Base-by-base conservation (phyloP, 495 filamentous ascomycete genomes). In the Rhizodiscina lignyota region DNA sequence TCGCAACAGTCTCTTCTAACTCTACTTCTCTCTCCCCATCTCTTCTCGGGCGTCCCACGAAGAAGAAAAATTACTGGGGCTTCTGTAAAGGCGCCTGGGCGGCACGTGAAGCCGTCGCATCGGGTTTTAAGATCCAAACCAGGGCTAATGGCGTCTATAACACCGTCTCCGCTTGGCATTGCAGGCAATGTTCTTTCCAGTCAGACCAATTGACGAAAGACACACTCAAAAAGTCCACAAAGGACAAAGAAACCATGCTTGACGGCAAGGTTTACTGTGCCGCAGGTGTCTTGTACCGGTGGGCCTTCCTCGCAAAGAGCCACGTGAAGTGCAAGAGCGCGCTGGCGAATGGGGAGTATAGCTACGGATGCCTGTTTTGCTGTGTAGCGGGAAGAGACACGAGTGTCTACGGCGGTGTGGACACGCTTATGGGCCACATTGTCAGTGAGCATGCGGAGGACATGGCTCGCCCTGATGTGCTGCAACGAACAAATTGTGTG, bases 61-160 rank as follows among this genome's bases (percentile, higher is more conserved):
- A 59, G 41, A 43, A 46, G 16, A 68, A 66, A 43, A 49, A 52
- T 32, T 67, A 55, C 42, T 56, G 55, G 17, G 62, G 61, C 2
- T 66, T 67, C 54, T 67, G 64, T 56, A 63, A 66, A 54, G 64
- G 64, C 18, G 61, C 63, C 10, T 66, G 60, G 59, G 50, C 58
- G 32, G 46, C 59, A 2, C 55, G 61, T 24, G 54, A 59, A 21
- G 59, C 62, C 16, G 19, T 43, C 8, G 55, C 58, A 39, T 48
- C 54, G 37, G 46, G 57, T 26, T 27, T 64, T 46, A 44, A 51
- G 30, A 41, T 53, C 26, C 49, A 50, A 38, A 52, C 31, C 1
- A 50, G 56, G 11, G 60, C 64, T 0, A 50, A 49, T 2, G 46
- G 53, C 11, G 49, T 60, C 42, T 61, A 61, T 42, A 53, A 42